Base-by-base conservation (phyloP, 1,284 basidiomycete genomes). In the Puccinia horiana region DNA sequence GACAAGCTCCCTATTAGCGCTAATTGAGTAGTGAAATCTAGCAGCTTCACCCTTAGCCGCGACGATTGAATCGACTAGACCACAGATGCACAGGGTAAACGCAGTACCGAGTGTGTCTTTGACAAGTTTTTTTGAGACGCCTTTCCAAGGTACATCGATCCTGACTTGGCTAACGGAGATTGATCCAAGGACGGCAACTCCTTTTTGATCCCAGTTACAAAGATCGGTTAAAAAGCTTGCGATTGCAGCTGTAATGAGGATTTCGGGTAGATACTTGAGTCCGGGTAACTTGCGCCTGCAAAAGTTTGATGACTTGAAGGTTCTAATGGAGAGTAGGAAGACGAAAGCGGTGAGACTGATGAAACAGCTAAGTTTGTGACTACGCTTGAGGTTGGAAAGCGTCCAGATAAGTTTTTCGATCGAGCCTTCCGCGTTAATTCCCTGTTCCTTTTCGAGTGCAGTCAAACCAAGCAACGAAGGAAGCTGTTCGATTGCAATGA, bases 1-100 rank as follows among this genome's bases (percentile, higher is more conserved):
- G 58, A 95, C 94, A 1, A 95, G 89, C 86, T 98, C 95, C 54
- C 95, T 91, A 86, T 97, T 97, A 0, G 95, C 94, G 84, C 92
- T 93, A 84, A 98, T 93, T 0, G 92, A 90, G 86, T 98, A 92
- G 1, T 93, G 93, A 85, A 92, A 96, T 35, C 91, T 91, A 3
- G 91, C 90, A 0, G 91, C 91, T 84, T 93, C 95, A 86, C 96
- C 94, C 85, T 97, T 95, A 2, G 93, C 93, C 0, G 93, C 92
- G 1, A 93, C 92, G 82, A 94, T 93, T 84, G 91, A 92, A 85
- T 95, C 94, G 76, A 94, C 77, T 26, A 67, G 73, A 29, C 76
- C 80, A 23, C 74, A 79, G 35, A 83, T 75, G 42, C 73, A 76
- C 20, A 83, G 40, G 16, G 82, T 82, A 26, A 82, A 75, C 26